A percentile compares a stretch with the other conserved stretches of the same genome.
Conservation (phyloP, 2,329 filamentous ascomycete genomes). For the Hymenoscyphus fraxineus region DNA sequence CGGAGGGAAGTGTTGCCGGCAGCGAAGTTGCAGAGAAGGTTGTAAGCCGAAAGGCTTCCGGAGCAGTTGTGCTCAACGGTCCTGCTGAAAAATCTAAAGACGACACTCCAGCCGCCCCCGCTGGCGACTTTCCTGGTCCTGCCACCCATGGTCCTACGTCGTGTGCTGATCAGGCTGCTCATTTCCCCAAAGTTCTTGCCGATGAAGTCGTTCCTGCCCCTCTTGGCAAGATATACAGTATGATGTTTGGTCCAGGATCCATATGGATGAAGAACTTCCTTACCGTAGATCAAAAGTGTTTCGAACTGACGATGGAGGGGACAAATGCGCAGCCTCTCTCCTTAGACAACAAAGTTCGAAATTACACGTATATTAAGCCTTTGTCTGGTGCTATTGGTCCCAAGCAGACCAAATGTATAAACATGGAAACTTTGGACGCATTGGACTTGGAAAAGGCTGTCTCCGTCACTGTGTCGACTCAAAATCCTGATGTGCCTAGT, state of each 20-base stretch:
- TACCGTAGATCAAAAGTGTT: slow-evolving; percentile 80
- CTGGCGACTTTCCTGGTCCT: slow-evolving; percentile 78
- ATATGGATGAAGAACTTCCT: slow-evolving; percentile 86
- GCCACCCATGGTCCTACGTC: slow-evolving; percentile 77
- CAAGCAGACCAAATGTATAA: slow-evolving; percentile 90
- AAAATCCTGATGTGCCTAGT: slow-evolving; percentile 91
- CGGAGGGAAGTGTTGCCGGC: slow-evolving; percentile 40
- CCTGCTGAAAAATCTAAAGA: slow-evolving; percentile 50
- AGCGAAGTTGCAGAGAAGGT: slow-evolving; percentile 58
- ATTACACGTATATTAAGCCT: slow-evolving; percentile 88
- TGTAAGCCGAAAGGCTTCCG: slow-evolving; percentile 70
- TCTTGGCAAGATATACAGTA: slow-evolving; percentile 82
- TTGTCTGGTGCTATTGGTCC: slow-evolving; percentile 80
- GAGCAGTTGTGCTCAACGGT: slow-evolving; percentile 45
- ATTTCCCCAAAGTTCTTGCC: slow-evolving; percentile 80
- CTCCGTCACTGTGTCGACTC: slow-evolving; percentile 75
- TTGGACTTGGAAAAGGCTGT: slow-evolving; percentile 85
- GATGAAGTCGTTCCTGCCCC: slow-evolving; percentile 86
- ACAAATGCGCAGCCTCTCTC: slow-evolving; percentile 64
- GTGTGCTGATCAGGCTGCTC: slow-evolving; percentile 71
- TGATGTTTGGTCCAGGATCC: slow-evolving; percentile 81
- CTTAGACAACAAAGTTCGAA: slow-evolving; percentile 69
- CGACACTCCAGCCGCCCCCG: slow-evolving; percentile 40
- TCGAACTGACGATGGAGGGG: slow-evolving; percentile 82
- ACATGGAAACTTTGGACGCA: slow-evolving; percentile 76